Evolutionary conservation across 2,329 filamentous ascomycete species (phyloP), one percentile per base, ranked within the genome.

Genomic region (Botrytis sinoallii): DNA sequence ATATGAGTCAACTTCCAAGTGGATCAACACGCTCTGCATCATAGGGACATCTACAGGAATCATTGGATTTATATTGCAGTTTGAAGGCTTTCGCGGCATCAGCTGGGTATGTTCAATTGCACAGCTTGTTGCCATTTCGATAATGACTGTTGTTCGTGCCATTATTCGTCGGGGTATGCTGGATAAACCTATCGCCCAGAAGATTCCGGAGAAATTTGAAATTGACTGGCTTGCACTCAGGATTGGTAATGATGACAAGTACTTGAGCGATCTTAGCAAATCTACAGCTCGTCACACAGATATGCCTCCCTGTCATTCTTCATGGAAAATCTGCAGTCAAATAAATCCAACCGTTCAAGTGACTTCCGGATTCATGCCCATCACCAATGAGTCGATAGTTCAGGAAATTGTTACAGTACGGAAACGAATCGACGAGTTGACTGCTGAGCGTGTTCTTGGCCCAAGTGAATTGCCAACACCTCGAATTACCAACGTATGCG

Each of bases 221-320:
- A 25, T 52, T 2, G 22, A 52, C 10, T 52, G 46, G 22, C 46
- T 52, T 52, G 4, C 46, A 52, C 22, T 52, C 0, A n/a, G 22
- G 4, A 25, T 52, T 52, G 10, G 4, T 0, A 25, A 25, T 12
- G 9, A 25, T 48, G 46, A 48, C 9, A 25, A 25, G 0, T 48
- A 48, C 4, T 48, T 48, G 22, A 25, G 20, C 46, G 0, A 22
- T 22, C 20, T 48, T 48, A 48, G 46, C 46, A 10, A 1, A 4
- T 48, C 20, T 9, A 7, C 5, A 44, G 16, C 2, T 44, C 42
- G 2, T 2, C 6, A 0, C 6, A 0, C 42, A 44, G 1, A 20
- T 44, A 18, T 7, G 0, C 7, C 42, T 44, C 16, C 16, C 6
- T 20, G 20, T 20, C 0, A 44, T 6, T 16, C 42, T 44, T 44